These are phyloP conservation scores for Moniliella sp. DNA, from an alignment of 1,284 basidiomycete genomes.

Conservation along the genomic window DNA sequence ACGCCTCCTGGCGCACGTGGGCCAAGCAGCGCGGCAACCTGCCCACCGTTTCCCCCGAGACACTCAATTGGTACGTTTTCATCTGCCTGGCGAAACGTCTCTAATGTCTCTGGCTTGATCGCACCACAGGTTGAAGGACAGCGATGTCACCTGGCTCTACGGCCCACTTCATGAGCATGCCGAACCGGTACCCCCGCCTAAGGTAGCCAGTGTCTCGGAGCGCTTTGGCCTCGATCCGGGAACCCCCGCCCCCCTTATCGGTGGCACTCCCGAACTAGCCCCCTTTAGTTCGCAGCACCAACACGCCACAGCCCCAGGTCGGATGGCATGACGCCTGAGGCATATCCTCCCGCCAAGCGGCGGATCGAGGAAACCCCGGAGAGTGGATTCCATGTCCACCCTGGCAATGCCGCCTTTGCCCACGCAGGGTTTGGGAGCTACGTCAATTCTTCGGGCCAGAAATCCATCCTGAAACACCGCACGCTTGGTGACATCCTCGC, in stretches of 20 bases:
- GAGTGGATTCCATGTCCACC: too few relatives aligned
- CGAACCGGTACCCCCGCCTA: conserved; percentile 44
- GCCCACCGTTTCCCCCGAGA: conserved; percentile 83
- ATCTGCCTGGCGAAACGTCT: too few relatives aligned
- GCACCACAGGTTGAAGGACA: conserved; percentile 76
- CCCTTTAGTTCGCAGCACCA: too few relatives aligned
- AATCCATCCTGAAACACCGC: conserved; percentile 88
- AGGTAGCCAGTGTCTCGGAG: conserved; percentile 39
- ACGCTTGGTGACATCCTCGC: conserved; percentile 72
- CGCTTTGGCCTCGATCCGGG: conserved; percentile 39
- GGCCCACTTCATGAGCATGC: conserved; percentile 56
- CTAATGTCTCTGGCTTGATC: neutral
- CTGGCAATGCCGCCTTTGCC: too few relatives aligned
- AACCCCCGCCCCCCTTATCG: too few relatives aligned
- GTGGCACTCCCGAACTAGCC: too few relatives aligned
- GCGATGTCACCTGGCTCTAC: conserved; percentile 96
- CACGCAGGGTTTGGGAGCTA: too few relatives aligned
- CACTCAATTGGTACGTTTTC: conserved; percentile 73
- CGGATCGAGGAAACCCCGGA: too few relatives aligned
- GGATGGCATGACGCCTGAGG: too few relatives aligned
- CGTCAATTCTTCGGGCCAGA: too few relatives aligned
- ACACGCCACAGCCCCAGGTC: too few relatives aligned
- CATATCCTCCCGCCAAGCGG: too few relatives aligned
- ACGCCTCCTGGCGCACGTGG: conserved; percentile 95
- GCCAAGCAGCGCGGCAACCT: conserved; percentile 95